Conservation (phyloP, 192 early-diverging fungal genomes). For the Umbelopsis sp. region DNA sequence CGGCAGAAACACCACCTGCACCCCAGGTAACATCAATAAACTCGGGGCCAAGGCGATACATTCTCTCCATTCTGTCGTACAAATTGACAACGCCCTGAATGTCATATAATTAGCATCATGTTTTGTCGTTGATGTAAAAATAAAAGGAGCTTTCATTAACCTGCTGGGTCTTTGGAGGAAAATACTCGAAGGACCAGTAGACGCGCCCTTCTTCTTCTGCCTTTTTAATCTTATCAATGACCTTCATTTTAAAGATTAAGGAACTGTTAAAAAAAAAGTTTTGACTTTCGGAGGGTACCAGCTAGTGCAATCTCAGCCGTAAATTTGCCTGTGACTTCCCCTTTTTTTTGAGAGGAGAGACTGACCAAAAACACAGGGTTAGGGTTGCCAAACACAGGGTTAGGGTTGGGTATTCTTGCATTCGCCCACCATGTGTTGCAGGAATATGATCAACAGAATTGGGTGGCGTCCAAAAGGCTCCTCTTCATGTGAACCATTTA, state of each 20-base stretch:
- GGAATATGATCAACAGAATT: too few species aligned
- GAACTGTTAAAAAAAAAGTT: background rate
- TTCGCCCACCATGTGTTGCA: too few species aligned
- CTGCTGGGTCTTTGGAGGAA: slow-evolving; percentile 93
- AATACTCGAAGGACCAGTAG: slow-evolving; percentile 96
- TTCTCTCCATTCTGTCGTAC: slow-evolving; percentile 94
- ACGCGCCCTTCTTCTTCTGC: slow-evolving; percentile 69
- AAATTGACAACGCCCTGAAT: slow-evolving; percentile 82
- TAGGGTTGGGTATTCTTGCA: too few species aligned
- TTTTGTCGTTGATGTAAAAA: background rate
- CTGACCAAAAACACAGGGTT: too few species aligned
- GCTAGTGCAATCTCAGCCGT: too few species aligned
- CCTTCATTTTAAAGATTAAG: slow-evolving; percentile 56
- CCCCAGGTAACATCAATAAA: slow-evolving; percentile 99
- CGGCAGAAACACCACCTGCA: slow-evolving; percentile 89
- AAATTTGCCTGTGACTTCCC: too few species aligned
- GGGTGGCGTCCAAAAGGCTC: too few species aligned
- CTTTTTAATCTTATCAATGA: slow-evolving; percentile 74
- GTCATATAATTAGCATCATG: background rate
- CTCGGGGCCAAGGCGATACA: slow-evolving; percentile 87
- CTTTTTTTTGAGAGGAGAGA: too few species aligned
- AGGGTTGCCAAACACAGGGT: too few species aligned
- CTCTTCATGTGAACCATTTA: too few species aligned
- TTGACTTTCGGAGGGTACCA: too few species aligned
- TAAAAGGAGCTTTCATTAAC: slow-evolving; percentile 25